Percentiles rank a stretch among this genome's conserved stretches.
phyloP scores from a whole-genome alignment of 2,329 filamentous ascomycete species.

The Pseudocercospora eumusae region DNA sequence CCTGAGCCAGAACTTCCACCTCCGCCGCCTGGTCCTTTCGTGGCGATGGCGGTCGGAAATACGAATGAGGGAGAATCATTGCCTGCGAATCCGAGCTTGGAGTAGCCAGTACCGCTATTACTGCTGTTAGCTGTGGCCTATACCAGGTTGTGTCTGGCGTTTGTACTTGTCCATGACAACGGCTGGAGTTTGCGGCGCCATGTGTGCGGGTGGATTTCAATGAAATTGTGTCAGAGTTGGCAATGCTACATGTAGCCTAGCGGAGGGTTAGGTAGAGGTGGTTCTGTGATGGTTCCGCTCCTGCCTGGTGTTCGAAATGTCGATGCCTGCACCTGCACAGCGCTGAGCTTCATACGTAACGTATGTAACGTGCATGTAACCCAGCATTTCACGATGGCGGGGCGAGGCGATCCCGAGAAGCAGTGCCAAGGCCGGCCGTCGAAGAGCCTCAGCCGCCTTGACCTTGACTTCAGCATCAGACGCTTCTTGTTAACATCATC shows the following conservation, averaged over 20 bases:
- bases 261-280: background rate
- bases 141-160: background rate
- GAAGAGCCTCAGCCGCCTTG: conserved; percentile 15
- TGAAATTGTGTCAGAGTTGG: background rate
- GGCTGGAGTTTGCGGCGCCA: conserved; percentile 98
- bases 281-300: conserved; percentile 5
- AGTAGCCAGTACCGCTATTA: conserved; percentile 94
- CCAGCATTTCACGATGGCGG: conserved; percentile 21
- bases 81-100: conserved; percentile 98
- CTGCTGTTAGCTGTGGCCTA: conserved; percentile 30
- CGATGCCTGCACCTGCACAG: conserved; percentile 11
- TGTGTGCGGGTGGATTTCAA: conserved; percentile 47
- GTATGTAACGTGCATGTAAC: no score
- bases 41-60: conserved; percentile 97
- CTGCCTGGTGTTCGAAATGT: background rate
- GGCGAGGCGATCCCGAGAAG: conserved; percentile 18
- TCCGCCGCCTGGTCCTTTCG: conserved; percentile 69
- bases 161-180: conserved; percentile 99
- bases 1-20: conserved; percentile 77
- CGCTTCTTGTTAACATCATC: background rate
- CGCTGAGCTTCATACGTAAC: conserved; percentile 20
- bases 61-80: conserved; percentile 99
- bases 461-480: conserved; percentile 2
- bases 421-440: conserved; percentile 13
- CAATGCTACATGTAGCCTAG: background rate